Percentiles rank a stretch among this genome's conserved stretches.
These are phyloP conservation scores for Rhododendron griersonianum DNA, from an alignment of 148 eudicot genomes.

Conservation along the genomic window DNA sequence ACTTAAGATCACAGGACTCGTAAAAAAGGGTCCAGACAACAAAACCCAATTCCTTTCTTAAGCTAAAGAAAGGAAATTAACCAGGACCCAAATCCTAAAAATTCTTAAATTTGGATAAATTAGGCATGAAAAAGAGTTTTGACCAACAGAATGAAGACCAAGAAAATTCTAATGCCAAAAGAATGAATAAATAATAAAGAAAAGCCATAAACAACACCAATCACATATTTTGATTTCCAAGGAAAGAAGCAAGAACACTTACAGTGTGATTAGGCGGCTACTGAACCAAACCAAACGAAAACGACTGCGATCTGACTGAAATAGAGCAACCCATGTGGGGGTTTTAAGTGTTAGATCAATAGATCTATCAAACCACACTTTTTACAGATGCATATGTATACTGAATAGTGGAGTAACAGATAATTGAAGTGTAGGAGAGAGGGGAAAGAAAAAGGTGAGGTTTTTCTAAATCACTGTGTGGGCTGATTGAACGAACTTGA, in stretches of 20 bases:
- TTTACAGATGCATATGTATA: constrained; percentile 8
- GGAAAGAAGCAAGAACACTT: not conserved
- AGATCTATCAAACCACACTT: constrained; percentile 38
- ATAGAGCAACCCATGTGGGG: constrained; percentile 14
- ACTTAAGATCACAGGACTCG: not conserved
- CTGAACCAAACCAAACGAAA: constrained; percentile 15
- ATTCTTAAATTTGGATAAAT: not conserved
- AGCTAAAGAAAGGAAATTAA: not conserved
- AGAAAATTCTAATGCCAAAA: constrained; percentile 5
- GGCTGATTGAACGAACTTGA: not conserved
- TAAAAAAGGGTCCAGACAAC: not conserved
- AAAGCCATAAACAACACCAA: not conserved
- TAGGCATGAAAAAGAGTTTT: too few relatives aligned
- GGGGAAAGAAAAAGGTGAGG: not conserved
- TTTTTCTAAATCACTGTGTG: not conserved
- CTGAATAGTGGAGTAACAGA: not conserved
- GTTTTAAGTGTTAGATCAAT: constrained; percentile 32
- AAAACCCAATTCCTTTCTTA: not conserved
- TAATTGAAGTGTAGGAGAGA: not conserved
- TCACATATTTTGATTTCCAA: not conserved
- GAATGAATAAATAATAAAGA: not conserved
- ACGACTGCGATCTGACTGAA: constrained; percentile 29
- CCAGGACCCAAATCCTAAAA: not conserved
- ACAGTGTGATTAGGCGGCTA: constrained; percentile 14
- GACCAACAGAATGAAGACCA: not conserved